Percentiles rank a stretch among this genome's conserved stretches.
Conservation (phyloP, 257 asterid species). For the Asclepias syriaca region DNA sequence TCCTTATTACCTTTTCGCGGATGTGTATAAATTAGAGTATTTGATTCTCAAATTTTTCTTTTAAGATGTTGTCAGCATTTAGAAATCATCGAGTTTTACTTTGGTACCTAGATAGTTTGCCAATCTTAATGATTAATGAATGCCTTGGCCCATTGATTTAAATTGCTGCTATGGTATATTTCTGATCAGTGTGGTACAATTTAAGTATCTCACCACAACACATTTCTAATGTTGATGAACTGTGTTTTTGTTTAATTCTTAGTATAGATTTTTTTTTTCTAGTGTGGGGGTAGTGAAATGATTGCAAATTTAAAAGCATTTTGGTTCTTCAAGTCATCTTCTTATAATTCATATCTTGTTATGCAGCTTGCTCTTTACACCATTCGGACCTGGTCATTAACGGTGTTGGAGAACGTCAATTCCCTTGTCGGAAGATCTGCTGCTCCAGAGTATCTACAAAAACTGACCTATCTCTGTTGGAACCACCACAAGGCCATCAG, state of each 20-base stretch:
- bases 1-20: neutral
- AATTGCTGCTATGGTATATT: neutral
- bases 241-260: too few species aligned
- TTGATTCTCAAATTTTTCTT: neutral
- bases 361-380: slow-evolving; percentile 47
- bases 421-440: slow-evolving; percentile 51
- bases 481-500: slow-evolving; percentile 49
- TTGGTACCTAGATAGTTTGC: neutral
- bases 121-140: neutral
- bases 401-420: slow-evolving; percentile 48
- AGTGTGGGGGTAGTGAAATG: too few species aligned
- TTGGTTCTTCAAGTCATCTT: neutral
- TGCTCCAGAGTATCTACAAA: slow-evolving; percentile 46
- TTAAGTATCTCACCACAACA: too few species aligned
- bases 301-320: neutral
- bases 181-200: too few species aligned
- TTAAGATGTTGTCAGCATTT: neutral
- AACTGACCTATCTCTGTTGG: slow-evolving; percentile 55
- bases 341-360: neutral
- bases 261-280: too few species aligned
- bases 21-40: too few species aligned
- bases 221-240: too few species aligned
- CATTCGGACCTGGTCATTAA: slow-evolving; percentile 50
- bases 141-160: neutral
- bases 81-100: neutral